Percentiles rank a stretch among this genome's conserved stretches.
Evolutionary conservation across 169 alveolate species (phyloP).

Genomic region (Plasmodium malariae): DNA sequence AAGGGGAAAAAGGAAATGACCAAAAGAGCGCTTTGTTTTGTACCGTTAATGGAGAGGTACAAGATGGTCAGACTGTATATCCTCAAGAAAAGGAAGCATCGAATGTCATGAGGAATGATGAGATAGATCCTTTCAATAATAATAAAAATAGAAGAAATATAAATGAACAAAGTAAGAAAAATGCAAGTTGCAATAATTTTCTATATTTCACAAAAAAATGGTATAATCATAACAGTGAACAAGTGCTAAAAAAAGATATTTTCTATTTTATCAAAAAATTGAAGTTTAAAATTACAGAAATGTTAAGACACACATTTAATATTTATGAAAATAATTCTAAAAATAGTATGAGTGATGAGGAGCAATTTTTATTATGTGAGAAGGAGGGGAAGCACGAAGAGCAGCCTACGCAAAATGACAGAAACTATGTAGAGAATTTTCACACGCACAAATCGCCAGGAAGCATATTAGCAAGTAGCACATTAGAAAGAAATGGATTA

Average conservation of each 20-base stretch:
- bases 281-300: constrained; percentile 16
- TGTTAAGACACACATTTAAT: not conserved
- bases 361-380: not conserved
- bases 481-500: no score
- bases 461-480: no score
- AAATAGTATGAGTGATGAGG: not conserved
- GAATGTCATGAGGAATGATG: constrained; percentile 3
- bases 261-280: constrained; percentile 17
- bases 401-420: not conserved
- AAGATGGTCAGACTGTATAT: not conserved
- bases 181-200: not conserved
- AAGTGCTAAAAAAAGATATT: constrained; percentile 15
- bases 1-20: not conserved
- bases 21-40: not conserved
- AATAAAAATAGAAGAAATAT: not conserved
- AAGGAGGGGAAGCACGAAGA: not conserved
- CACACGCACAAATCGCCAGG: no score
- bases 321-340: not conserved
- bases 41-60: no score
- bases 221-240: not conserved
- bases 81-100: not conserved
- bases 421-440: not conserved
- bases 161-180: not conserved
- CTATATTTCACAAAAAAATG: constrained; percentile 13
- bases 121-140: not conserved